Percentiles rank a stretch among this genome's conserved stretches.
These are phyloP conservation scores for Beauveria sp. DNA, from an alignment of 2,329 filamentous ascomycete genomes.

Conservation along the genomic window DNA sequence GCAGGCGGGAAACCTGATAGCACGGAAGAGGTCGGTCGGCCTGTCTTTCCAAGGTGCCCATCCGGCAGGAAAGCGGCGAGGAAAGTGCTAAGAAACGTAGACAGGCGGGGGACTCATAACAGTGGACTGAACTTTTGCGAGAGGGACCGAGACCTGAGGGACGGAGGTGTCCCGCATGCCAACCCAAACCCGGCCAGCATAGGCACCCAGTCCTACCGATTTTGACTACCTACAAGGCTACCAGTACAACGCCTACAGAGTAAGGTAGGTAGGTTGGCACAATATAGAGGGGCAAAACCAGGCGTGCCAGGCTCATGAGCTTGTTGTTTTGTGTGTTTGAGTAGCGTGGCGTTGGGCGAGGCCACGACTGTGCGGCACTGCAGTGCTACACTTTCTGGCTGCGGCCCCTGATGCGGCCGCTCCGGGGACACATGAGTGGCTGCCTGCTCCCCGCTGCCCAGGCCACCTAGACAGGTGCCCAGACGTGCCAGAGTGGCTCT, in stretches of 20 bases:
- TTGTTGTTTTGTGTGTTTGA: neutral
- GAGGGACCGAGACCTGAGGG: neutral
- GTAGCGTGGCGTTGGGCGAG: neutral
- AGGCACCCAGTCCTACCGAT: too few species aligned
- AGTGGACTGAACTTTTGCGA: neutral
- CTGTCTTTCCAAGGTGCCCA: neutral
- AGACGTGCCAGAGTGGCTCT: too few species aligned
- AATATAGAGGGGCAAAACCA: neutral
- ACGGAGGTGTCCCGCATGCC: too few species aligned
- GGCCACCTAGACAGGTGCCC: too few species aligned
- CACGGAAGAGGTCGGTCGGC: neutral
- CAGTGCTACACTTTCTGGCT: neutral
- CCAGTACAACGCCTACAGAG: neutral
- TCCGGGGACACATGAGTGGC: neutral
- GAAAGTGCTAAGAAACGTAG: neutral
- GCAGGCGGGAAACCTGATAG: neutral
- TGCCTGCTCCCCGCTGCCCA: neutral
- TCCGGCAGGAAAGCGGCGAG: neutral
- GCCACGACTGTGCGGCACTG: neutral
- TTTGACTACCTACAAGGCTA: neutral
- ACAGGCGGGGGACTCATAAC: neutral
- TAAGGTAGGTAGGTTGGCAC: neutral
- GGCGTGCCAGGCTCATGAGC: neutral
- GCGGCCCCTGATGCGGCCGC: neutral
- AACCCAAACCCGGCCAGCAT: too few species aligned